Evolutionary conservation across 2,329 filamentous ascomycete genomes (phyloP).

Genomic region (Periconia macrospinosa): DNA sequence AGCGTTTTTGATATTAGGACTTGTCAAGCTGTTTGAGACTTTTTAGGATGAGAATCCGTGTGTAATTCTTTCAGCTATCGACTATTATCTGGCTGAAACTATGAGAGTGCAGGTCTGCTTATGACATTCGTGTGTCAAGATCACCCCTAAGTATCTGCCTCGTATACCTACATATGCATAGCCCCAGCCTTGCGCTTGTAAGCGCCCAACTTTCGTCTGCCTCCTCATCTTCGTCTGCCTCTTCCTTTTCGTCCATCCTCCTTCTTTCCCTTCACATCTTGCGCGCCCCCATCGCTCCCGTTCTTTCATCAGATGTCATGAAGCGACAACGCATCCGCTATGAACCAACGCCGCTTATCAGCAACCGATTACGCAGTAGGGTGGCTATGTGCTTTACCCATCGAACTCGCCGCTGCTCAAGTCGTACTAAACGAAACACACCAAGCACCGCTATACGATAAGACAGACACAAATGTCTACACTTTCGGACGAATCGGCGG

Average conservation of each 20-base stretch:
- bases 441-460: slow-evolving; percentile 19
- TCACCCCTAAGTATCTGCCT: background rate
- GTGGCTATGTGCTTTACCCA: slow-evolving; percentile 35
- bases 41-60: no score
- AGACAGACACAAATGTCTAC: slow-evolving; percentile 19
- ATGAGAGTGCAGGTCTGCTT: no score
- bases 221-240: no score
- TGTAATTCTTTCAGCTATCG: no score
- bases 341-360: background rate
- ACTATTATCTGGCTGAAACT: no score
- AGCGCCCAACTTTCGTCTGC: background rate
- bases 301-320: background rate
- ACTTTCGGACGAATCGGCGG: background rate
- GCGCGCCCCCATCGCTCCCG: no score
- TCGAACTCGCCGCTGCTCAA: slow-evolving; percentile 31
- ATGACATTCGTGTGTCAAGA: no score
- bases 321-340: background rate
- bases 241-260: background rate
- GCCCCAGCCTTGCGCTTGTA: background rate
- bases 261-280: background rate
- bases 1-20: no score
- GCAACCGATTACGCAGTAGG: slow-evolving; percentile 27
- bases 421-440: slow-evolving; percentile 31
- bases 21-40: no score
- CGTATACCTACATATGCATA: background rate